Base-by-base conservation (phyloP, 495 filamentous ascomycete genomes). In the Aspergillus cavernicola region DNA sequence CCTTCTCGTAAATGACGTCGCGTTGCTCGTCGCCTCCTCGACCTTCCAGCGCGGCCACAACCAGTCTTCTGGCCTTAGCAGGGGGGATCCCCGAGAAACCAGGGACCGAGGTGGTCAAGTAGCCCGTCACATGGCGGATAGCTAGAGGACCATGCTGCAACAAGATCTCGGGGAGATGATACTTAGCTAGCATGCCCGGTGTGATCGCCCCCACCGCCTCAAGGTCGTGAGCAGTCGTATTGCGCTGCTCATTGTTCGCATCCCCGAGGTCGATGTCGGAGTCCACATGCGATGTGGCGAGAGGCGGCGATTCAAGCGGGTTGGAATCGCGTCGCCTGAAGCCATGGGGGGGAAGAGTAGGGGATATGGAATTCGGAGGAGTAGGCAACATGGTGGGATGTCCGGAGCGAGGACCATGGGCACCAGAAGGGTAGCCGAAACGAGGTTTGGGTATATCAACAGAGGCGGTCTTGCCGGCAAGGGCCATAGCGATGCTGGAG, bases 351-450 rank as follows among this genome's bases (percentile, higher is more conserved):
- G 88, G 85, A 45, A 97, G 81, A 47, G 82, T 85, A 26, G 92
- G 93, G 32, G 92, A 97, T 67, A 97, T 92, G 65, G 93, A 97
- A 74, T 95, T 95, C 47, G 92, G 92, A 62, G 92, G 92, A 71
- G 92, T 97, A 44, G 86, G 92, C 60, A 97, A 84, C 70, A 80
- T 75, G 49, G 63, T 64, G 56, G 79, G 72, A 70, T 79, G 76
- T 58, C 74, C 75, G 50, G 71, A 71, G 73, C 75, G 80, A 67
- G 81, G 63, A 60, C 73, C 71, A 67, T 70, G 82, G 71, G 77
- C 74, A 68, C 80, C 79, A 70, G 67, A 72, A 78, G 80, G 74
- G 69, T 84, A 80, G 75, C 74, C 82, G 69, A 83, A 78, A 59
- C 74, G 78, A 35, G 80, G 78, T 68, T 85, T 82, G 53, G 80